Evolutionary conservation across 1,139 yeast genomes (phyloP), one percentile per base, ranked within the genome.

Genomic region (Protomyces lactucae-debilis): DNA sequence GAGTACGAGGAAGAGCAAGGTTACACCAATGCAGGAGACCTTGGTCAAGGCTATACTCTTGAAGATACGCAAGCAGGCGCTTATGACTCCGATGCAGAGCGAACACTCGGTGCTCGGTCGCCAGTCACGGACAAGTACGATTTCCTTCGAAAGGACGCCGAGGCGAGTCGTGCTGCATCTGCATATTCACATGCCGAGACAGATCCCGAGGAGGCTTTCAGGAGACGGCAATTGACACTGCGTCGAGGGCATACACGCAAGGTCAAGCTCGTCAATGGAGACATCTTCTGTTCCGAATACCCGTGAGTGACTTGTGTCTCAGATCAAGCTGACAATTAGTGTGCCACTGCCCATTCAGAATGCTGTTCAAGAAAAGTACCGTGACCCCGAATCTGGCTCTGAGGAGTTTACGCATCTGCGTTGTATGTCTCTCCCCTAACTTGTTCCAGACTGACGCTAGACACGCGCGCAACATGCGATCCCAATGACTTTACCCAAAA

Each of bases 391-490:
- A 95, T 82, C 87, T 69, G 82, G 80, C 77, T 9, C 69, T 74
- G 45, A 76, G 76, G 95, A 88, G 75, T 87, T 88, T 79, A 76
- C 86, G 32, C 87, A 85, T 69, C 79, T 88, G 84, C 76, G 95
- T 69, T 43, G 48, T 43, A 43, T 6, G 48, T 14, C 18, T 37
- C 16, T 37, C 43, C 16, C 16, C 43, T n/a, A 9, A 21, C 10
- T 28, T 43, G 48, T 3, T 14, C 23, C 23, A 43, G 23, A 9
- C 48, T 43, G 10, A 43, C 23, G n/a, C 18, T n/a, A 43, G 88
- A 88, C 72, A 89, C 92, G 23, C 95, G 95, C 0, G 88, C 91
- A 57, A 88, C 95, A 1, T 83, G 93, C 52, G 87, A 85, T 70
- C 95, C 95, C 1, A 92, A 88, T 73, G 87, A 87, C 65, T 89